phyloP scores from a whole-genome alignment of 228 moss, liverwort and hornwort species.

The Sphagnum fallax region DNA sequence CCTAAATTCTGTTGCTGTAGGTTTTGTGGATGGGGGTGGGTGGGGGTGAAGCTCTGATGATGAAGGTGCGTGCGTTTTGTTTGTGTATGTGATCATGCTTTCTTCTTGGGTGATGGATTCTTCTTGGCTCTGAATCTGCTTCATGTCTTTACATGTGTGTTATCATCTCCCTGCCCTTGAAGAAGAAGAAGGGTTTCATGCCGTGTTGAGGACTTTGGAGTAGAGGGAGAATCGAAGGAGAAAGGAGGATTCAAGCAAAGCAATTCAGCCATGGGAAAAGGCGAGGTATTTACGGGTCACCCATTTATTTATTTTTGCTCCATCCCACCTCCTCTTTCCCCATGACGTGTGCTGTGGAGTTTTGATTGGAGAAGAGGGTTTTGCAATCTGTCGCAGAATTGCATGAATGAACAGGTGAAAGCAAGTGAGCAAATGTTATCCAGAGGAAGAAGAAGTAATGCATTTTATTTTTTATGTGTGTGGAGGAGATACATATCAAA shows the following conservation, averaged over 20 bases:
- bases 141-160: too few relatives aligned
- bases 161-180: too few relatives aligned
- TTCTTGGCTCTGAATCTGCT: too few relatives aligned
- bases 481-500: too few relatives aligned
- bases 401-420: neutral
- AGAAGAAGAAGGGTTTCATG: too few relatives aligned
- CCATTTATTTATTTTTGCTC: constrained; percentile 5
- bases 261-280: constrained; percentile 47
- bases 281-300: constrained; percentile 19
- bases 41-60: too few relatives aligned
- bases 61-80: too few relatives aligned
- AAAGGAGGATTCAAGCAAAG: constrained; percentile 4
- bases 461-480: neutral
- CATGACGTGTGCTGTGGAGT: neutral
- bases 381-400: neutral
- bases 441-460: neutral
- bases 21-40: too few relatives aligned
- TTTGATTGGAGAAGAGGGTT: neutral
- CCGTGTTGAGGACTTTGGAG: constrained; percentile 15
- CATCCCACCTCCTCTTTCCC: constrained; percentile 12
- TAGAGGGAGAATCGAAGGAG: neutral
- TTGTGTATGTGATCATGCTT: too few relatives aligned
- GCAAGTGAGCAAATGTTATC: neutral
- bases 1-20: too few relatives aligned
- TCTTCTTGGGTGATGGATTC: too few relatives aligned